These are phyloP conservation scores for carrot (Daucus carota) DNA, from an alignment of 129 eudicot species.

Conservation along the genomic window DH1_v3.0 NC_030385.2:37831001-37831500, in stretches of 20 bases:
- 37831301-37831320: slow-evolving; percentile 35
- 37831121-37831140: not conserved
- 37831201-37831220: not conserved
- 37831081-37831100: no score
- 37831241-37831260: not conserved
- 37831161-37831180: not conserved
- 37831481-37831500: slow-evolving; percentile 32
- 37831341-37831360: slow-evolving; percentile 50
- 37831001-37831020: not conserved
- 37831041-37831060: not conserved
- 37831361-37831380: slow-evolving; percentile 63
- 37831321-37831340: slow-evolving; percentile 36
- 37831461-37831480: slow-evolving; percentile 43
- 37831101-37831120: not conserved
- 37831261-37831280: not conserved
- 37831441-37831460: slow-evolving; percentile 50
- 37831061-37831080: not conserved
- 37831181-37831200: not conserved
- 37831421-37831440: slow-evolving; percentile 78
- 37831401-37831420: slow-evolving; percentile 80
- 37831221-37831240: slow-evolving; percentile 1
- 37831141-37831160: slow-evolving; percentile 10
- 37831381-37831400: slow-evolving; percentile 1
- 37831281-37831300: slow-evolving; percentile 31
- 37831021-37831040: slow-evolving; percentile 11